Base-by-base conservation (phyloP, 148 eudicot species). In the Bassia scoparia region DNA sequence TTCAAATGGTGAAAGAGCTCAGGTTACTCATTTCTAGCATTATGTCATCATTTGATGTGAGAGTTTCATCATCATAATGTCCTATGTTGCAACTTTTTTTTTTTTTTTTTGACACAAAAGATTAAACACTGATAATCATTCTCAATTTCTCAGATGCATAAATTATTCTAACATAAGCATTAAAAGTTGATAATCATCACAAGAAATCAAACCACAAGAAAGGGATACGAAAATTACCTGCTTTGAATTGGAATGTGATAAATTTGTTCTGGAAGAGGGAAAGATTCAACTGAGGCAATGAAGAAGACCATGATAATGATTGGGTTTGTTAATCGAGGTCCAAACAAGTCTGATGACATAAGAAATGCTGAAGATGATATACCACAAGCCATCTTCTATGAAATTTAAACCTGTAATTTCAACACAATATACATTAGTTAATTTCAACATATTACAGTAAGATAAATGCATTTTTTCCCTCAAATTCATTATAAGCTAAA, bases 291-390 rank as follows among this genome's bases (percentile, higher is more conserved):
- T 80, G 83, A 0, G 92, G 89, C 68, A 89, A 44, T 2, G 90
- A 89, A 77, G 85, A 87, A 27, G 85, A 85, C 90, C 90, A 92
- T 56, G 95, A 88, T 37, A 89, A 75, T 15, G 88, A 80, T 55
- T 67, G 85, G 90, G 71, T 79, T 85, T 37, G 72, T 77, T 38
- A 68, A 33, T 24, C 76, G 79, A 55, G 70, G 20, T 69, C 78
- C 67, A 27, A 83, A 67, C 37, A 73, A 31, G 59, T 81, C 81
- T 27, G 84, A 72, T 38, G 92, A 81, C 31, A 80, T 62, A 54
- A 82, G 75, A 61, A 81, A 54, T 21, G 90, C 71, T 15, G 86
- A 20, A 15, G 88, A 63, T 50, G 89, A 80, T 46, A 84, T 26
- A 74, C 83, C 26, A 74, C 83, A 86, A 44, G 86, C 82, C 85